These are phyloP conservation scores for Psilocybe mexicana DNA, from an alignment of 1,284 basidiomycete species.

Conservation along the genomic window DNA sequence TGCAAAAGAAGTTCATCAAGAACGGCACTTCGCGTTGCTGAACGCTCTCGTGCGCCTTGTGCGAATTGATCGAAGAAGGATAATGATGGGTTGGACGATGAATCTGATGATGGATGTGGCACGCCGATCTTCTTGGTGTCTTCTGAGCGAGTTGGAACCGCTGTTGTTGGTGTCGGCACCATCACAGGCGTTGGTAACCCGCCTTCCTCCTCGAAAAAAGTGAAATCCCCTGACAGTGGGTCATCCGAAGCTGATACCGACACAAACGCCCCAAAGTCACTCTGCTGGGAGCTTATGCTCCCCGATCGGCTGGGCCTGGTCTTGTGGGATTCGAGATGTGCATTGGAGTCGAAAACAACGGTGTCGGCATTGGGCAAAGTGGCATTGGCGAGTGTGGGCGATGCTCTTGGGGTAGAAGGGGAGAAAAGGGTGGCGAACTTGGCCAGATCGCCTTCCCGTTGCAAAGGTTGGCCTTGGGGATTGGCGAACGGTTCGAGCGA, in stretches of 20 bases:
- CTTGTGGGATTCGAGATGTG: constrained; percentile 4
- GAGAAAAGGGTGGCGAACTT: constrained; percentile 44
- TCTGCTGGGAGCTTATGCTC: constrained; percentile 40
- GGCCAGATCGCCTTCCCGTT: constrained; percentile 22
- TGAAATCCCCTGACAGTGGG: constrained; percentile 41
- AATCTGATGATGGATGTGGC: not conserved
- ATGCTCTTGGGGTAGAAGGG: constrained; percentile 42
- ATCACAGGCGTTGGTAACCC: constrained; percentile 3
- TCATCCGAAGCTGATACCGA: constrained; percentile 61
- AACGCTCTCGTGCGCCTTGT: constrained; percentile 52
- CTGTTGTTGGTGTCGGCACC: constrained; percentile 6
- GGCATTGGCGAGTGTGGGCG: constrained; percentile 28
- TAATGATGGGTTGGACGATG: constrained; percentile 30
- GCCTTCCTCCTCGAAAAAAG: constrained; percentile 17
- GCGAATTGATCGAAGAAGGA: constrained; percentile 62
- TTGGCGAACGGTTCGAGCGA: constrained; percentile 9
- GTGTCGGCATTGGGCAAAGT: constrained; percentile 9
- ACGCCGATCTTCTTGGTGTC: not conserved
- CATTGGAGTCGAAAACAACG: not conserved
- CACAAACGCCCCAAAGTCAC: constrained; percentile 69
- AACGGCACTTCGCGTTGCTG: constrained; percentile 51
- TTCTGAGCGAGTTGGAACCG: not conserved
- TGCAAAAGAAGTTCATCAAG: constrained; percentile 64
- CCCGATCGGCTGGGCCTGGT: constrained; percentile 18
- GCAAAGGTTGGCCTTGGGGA: not conserved